Base-by-base conservation (phyloP, 805 yeast species). In the Starmerella etchellsii region DNA sequence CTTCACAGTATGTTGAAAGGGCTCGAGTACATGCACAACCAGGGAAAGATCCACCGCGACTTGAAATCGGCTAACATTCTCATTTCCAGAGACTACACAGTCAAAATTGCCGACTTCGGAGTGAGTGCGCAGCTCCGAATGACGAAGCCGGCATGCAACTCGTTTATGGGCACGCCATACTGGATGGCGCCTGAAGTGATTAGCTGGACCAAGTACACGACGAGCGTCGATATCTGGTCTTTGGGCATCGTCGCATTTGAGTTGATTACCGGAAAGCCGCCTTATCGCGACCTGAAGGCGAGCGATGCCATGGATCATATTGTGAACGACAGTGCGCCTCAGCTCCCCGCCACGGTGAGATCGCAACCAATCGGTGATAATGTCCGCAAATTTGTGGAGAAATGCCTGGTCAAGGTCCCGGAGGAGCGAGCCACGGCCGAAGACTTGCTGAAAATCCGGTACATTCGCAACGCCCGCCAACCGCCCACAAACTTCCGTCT, bases 141-240 rank as follows among this genome's bases (percentile, higher is more conserved):
- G 34, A 69, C 79, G 14, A 42, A 61, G 34, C 59, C 65, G 19
- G 67, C 67, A 45, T 71, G 78, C 48, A 73, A 72, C 41, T 82
- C 95, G 0, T 78, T 87, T 67, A 95, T 85, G 39, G 97, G 97
- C 1, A 85, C 96, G 0, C 95, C 96, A 13, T 83, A 74, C 60
- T 87, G 96, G 96, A 87, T 88, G 97, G 98, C 98, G 0, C 98
- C 98, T 0, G 98, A 91, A 58, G 81, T 88, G n/a, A 80, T 91
- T 33, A 57, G 70, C 54, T 53, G 59, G 34, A 58, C 62, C 9
- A 94, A 91, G 1, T 85, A 91, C 58, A 71, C 81, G 54, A 81
- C 78, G 47, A 81, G 80, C 54, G 94, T 85, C 1, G 98, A 91
- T 56, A 81, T 91, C 39, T 91, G 98, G 98, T 84, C 95, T 0